These are phyloP conservation scores for Sonneratia alba DNA, from an alignment of 345 rosid species.

Conservation along the genomic window DNA sequence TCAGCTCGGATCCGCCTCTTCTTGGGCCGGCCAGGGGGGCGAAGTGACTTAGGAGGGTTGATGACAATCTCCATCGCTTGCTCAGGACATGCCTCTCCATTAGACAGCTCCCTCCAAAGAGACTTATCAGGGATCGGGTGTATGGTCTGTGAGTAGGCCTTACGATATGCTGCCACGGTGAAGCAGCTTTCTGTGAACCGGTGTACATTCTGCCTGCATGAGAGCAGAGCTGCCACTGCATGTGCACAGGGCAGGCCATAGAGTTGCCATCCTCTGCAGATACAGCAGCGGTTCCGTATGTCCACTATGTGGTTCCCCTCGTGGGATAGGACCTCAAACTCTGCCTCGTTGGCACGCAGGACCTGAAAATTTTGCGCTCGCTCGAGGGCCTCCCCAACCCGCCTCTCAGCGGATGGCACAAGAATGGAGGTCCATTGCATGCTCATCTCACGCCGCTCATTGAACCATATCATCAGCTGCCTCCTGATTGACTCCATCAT, in stretches of 20 bases:
- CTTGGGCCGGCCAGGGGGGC: conserved; percentile 90
- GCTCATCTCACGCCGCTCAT: conserved; percentile 83
- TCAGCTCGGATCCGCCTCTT: conserved; percentile 91
- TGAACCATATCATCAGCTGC: conserved; percentile 98
- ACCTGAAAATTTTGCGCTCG: conserved; percentile 82
- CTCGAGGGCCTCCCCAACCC: conserved; percentile 83
- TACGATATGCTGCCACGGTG: conserved; percentile 86
- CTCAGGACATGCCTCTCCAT: conserved; percentile 43
- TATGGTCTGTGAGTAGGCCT: conserved; percentile 90
- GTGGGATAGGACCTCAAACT: conserved; percentile 87
- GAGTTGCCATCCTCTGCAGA: conserved; percentile 94
- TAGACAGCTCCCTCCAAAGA: conserved; percentile 75
- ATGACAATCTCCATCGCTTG: conserved; percentile 41
- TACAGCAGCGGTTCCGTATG: conserved; percentile 86
- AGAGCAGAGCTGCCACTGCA: conserved; percentile 91
- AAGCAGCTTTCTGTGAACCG: conserved; percentile 92
- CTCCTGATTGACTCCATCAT: conserved; percentile 98
- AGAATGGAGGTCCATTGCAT: conserved; percentile 83
- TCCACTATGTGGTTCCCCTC: conserved; percentile 90
- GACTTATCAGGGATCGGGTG: conserved; percentile 95
- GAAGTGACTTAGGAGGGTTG: conserved; percentile 85
- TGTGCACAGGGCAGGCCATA: conserved; percentile 95
- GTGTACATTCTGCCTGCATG: conserved; percentile 97
- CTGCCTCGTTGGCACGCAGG: conserved; percentile 90
- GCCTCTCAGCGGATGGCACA: conserved; percentile 66